Conservation (phyloP, 2,329 filamentous ascomycete genomes). For the Dothideomycetes sp. region DNA sequence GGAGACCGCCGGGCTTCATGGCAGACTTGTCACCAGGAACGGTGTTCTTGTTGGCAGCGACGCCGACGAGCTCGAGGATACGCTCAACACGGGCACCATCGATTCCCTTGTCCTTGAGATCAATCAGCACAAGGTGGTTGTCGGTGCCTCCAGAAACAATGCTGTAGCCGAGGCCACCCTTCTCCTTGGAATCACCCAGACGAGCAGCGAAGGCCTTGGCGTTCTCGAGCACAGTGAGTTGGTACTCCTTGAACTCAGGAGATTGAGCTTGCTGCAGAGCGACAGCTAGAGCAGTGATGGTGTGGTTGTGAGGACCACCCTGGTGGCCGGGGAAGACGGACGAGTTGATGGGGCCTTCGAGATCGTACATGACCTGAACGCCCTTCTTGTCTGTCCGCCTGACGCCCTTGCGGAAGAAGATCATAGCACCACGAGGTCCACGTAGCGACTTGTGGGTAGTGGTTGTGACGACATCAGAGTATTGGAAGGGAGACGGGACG, state of each 20-base stretch:
- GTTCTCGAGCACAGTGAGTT: conserved; percentile 84
- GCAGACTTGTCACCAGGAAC: conserved; percentile 93
- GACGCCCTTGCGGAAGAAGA: conserved; percentile 98
- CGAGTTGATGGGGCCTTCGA: conserved; percentile 95
- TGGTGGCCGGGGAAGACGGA: conserved; percentile 99
- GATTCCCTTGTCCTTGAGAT: conserved; percentile 78
- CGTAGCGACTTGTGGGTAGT: conserved; percentile 99
- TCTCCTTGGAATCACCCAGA: conserved; percentile 53
- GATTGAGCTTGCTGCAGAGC: conserved; percentile 88
- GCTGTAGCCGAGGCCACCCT: conserved; percentile 63
- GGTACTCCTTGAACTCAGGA: conserved; percentile 87
- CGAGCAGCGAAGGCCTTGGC: conserved; percentile 70
- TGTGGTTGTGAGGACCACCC: conserved; percentile 98
- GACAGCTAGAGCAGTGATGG: conserved; percentile 91
- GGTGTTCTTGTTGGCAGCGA: conserved; percentile 99
- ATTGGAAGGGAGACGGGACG: conserved; percentile 82
- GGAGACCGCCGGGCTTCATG: conserved; percentile 81
- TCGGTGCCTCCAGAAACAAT: conserved; percentile 93
- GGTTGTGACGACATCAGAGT: conserved; percentile 94
- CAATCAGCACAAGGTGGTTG: conserved; percentile 92
- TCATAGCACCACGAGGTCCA: conserved; percentile 96
- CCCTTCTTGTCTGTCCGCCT: conserved; percentile 84
- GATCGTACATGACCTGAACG: conserved; percentile 76
- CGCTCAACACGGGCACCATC: conserved; percentile 59
- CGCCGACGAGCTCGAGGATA: conserved; percentile 68